These are phyloP conservation scores for Papiliotrema nemorosa DNA, from an alignment of 1,284 basidiomycete species.

Conservation along the genomic window DNA sequence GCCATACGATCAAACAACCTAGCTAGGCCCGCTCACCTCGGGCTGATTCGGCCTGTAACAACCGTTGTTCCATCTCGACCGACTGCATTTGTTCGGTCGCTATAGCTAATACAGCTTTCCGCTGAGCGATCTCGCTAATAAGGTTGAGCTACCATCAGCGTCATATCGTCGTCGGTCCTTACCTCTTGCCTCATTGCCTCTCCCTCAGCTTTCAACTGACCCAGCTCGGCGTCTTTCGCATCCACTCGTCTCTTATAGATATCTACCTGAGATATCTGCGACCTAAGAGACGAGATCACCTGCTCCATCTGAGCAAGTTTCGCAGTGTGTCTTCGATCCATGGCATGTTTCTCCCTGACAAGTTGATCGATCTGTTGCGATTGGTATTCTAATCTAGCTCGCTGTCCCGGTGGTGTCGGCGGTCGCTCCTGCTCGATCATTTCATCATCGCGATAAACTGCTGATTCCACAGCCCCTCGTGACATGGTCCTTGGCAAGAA, in stretches of 20 bases:
- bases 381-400: slow-evolving; percentile 30
- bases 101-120: slow-evolving; percentile 35
- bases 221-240: slow-evolving; percentile 15
- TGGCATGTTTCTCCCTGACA: slow-evolving; percentile 30
- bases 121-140: slow-evolving; percentile 28
- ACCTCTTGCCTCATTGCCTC: slow-evolving; percentile 41
- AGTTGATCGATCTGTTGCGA: slow-evolving; percentile 32
- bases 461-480: no score
- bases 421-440: slow-evolving; percentile 12
- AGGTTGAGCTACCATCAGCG: slow-evolving; percentile 27
- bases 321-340: slow-evolving; percentile 19
- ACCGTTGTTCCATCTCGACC: slow-evolving; percentile 35
- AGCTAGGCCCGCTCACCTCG: slow-evolving; percentile 20
- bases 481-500: no score
- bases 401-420: slow-evolving; percentile 36
- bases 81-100: slow-evolving; percentile 37
- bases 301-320: slow-evolving; percentile 14
- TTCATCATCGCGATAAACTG: no score
- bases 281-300: slow-evolving; percentile 4
- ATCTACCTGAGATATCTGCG: slow-evolving; percentile 8
- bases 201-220: slow-evolving; percentile 19
- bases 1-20: neutral
- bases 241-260: slow-evolving; percentile 4
- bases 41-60: slow-evolving; percentile 27
- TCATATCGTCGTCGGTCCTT: slow-evolving; percentile 1